Percentiles rank a stretch among this genome's conserved stretches.
Conservation (phyloP, 1,139 yeast species). For the Blastobotrys persicus region DNA sequence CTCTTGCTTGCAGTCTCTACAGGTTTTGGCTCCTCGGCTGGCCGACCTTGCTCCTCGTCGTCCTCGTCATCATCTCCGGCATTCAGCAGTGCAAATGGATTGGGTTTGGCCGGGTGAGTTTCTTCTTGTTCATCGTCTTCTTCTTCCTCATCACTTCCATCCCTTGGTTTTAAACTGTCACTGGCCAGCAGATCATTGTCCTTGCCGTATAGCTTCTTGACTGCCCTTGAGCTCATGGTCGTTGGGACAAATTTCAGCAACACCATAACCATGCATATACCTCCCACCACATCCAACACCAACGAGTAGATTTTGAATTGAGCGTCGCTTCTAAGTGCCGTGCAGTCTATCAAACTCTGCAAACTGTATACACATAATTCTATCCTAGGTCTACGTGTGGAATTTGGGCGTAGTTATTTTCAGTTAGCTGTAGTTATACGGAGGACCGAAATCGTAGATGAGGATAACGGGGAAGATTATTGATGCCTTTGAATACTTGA, state of each 20-base stretch:
- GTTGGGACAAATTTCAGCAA: not conserved
- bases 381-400: too few species aligned
- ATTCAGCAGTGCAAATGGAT: conserved; percentile 55
- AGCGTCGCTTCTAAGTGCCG: too few species aligned
- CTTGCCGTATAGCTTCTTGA: conserved; percentile 24
- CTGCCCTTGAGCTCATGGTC: conserved; percentile 26
- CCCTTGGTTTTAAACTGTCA: not conserved
- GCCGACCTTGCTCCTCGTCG: conserved; percentile 33
- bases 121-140: conserved; percentile 18
- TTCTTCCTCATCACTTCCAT: conserved; percentile 12
- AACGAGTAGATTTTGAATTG: too few species aligned
- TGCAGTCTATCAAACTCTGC: too few species aligned
- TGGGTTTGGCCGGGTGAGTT: conserved; percentile 34
- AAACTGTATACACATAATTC: too few species aligned
- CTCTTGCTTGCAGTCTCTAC: conserved; percentile 19
- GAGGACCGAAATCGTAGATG: conserved; percentile 2
- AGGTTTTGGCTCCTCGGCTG: conserved; percentile 25
- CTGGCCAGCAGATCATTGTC: conserved; percentile 15
- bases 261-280: not conserved
- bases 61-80: conserved; percentile 43
- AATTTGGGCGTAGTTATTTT: too few species aligned
- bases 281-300: too few species aligned
- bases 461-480: conserved; percentile 14
- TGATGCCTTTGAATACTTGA: conserved; percentile 8
- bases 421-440: not conserved